These are phyloP conservation scores for Mucor racemosus DNA, from an alignment of 371 early-diverging fungal genomes.

Conservation along the genomic window DNA sequence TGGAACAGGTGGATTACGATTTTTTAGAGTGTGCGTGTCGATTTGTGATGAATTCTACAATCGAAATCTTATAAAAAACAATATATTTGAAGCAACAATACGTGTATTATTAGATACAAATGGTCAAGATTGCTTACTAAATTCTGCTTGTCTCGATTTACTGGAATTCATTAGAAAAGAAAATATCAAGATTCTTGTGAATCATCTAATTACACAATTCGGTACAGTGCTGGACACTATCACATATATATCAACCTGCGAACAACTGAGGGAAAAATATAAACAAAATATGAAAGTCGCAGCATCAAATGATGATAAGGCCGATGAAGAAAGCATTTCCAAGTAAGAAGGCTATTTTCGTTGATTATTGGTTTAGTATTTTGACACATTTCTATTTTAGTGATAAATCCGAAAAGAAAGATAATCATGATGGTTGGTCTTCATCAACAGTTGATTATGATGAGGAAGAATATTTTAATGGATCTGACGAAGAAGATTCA, in stretches of 20 bases:
- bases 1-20: slow-evolving; percentile 72
- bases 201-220: slow-evolving; percentile 73
- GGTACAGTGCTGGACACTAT: slow-evolving; percentile 65
- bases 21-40: slow-evolving; percentile 77
- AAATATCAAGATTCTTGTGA: slow-evolving; percentile 70
- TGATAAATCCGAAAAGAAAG: slow-evolving; percentile 25
- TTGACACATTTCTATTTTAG: not conserved
- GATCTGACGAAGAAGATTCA: slow-evolving; percentile 68
- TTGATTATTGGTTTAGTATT: too few relatives aligned
- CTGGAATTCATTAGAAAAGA: slow-evolving; percentile 80
- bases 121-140: slow-evolving; percentile 77
- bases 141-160: slow-evolving; percentile 88
- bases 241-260: slow-evolving; percentile 66
- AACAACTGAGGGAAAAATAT: slow-evolving; percentile 57
- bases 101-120: slow-evolving; percentile 66
- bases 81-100: slow-evolving; percentile 73
- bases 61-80: slow-evolving; percentile 66
- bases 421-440: slow-evolving; percentile 16
- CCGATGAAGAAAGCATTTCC: slow-evolving; percentile 1
- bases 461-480: slow-evolving; percentile 89
- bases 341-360: slow-evolving; percentile 12
- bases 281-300: slow-evolving; percentile 62
- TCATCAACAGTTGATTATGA: slow-evolving; percentile 68
- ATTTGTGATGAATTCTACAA: slow-evolving; percentile 80
- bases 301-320: slow-evolving; percentile 13